Evolutionary conservation across 192 early-diverging fungal species (phyloP).

Genomic region (Kappamyces sp.): DNA sequence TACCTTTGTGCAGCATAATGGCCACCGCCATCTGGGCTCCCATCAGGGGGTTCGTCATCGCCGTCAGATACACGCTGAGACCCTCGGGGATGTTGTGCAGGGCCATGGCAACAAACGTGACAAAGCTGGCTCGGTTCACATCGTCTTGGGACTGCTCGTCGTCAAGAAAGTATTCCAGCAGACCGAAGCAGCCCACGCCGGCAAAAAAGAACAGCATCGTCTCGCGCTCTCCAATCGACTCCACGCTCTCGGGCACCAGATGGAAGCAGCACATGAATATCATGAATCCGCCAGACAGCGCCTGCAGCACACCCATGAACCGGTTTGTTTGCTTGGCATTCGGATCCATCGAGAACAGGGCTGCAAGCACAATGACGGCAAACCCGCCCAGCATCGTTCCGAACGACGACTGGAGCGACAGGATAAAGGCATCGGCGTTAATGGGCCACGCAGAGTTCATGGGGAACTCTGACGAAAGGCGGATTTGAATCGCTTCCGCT

Average conservation of each 20-base stretch:
- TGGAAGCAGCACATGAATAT: conserved; percentile 47
- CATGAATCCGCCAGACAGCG: conserved; percentile 38
- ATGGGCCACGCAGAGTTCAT: no score
- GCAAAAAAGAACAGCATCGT: conserved; percentile 42
- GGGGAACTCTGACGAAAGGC: conserved; percentile 82
- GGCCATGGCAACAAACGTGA: conserved; percentile 40
- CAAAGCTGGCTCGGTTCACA: conserved; percentile 23
- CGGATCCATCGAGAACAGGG: no score
- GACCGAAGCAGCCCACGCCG: conserved; percentile 36
- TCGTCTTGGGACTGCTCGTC: neutral
- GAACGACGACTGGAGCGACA: conserved; percentile 42
- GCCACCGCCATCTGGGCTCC: conserved; percentile 38
- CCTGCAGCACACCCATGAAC: conserved; percentile 42
- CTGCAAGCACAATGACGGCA: no score
- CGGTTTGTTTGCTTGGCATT: conserved; percentile 11
- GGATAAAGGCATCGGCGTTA: conserved; percentile 70
- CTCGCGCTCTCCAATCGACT: conserved; percentile 24
- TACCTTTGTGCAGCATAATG: conserved; percentile 43
- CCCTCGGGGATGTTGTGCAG: conserved; percentile 47
- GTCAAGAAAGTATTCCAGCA: conserved; percentile 27
- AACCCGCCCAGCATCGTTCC: no score
- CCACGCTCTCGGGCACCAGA: conserved; percentile 38
- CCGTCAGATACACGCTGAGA: conserved; percentile 42
- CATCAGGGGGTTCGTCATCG: conserved; percentile 31
- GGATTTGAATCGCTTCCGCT: conserved; percentile 76